A percentile compares a stretch with the other conserved stretches of the same genome.
These are phyloP conservation scores for Yarrowia sp. DNA, from an alignment of 805 yeast genomes.

Conservation along the genomic window DNA sequence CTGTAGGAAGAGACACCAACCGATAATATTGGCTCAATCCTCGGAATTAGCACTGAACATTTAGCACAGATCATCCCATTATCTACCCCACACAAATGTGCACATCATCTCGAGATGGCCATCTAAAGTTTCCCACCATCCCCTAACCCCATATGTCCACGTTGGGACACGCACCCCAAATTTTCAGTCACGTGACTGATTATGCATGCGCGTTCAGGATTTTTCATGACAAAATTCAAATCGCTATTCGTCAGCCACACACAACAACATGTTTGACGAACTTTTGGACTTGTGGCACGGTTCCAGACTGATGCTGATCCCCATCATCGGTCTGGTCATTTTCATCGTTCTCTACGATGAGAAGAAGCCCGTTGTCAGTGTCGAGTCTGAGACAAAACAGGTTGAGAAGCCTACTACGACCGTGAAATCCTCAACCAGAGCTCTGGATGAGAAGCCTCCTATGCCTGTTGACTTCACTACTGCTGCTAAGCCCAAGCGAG, in stretches of 20 bases:
- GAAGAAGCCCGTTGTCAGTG: too few relatives aligned
- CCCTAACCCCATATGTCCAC: background rate
- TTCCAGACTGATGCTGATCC: slow-evolving; percentile 28
- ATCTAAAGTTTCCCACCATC: background rate
- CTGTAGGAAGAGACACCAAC: too few relatives aligned
- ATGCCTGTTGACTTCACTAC: slow-evolving; percentile 34
- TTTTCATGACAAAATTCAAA: slow-evolving; percentile 7
- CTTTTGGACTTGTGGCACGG: slow-evolving; percentile 28
- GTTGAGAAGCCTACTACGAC: background rate
- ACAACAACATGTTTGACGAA: background rate
- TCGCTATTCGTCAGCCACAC: background rate
- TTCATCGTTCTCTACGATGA: slow-evolving; percentile 9
- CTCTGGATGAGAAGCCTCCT: slow-evolving; percentile 28
- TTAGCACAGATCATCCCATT: too few relatives aligned
- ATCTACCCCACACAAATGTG: background rate
- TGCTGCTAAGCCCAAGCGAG: slow-evolving; percentile 4
- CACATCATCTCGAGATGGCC: background rate
- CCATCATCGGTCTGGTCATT: slow-evolving; percentile 26
- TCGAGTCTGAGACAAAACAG: background rate
- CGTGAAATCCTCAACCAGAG: background rate
- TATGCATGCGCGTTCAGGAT: background rate
- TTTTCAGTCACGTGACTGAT: slow-evolving; percentile 2
- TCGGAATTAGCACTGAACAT: too few relatives aligned
- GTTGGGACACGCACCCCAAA: too few relatives aligned
- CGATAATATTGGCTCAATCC: too few relatives aligned